phyloP scores from a whole-genome alignment of 495 filamentous ascomycete genomes.

The Cladorrhinum samala region DNA sequence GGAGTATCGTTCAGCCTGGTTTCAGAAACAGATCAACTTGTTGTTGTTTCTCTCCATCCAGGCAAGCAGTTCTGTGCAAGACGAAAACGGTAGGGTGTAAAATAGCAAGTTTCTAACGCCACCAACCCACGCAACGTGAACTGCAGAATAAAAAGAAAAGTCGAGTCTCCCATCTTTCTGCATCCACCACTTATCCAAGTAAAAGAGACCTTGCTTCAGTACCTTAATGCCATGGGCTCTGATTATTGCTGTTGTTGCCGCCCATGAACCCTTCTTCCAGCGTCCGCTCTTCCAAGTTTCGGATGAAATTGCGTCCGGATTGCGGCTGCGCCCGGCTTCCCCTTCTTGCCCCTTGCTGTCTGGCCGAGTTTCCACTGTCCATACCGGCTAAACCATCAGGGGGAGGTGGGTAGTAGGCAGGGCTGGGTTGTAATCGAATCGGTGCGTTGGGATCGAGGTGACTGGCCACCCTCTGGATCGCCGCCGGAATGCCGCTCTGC shows the following conservation, averaged over 20 bases:
- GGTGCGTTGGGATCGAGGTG: conserved; percentile 94
- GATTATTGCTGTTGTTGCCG: conserved; percentile 11
- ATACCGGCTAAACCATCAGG: conserved; percentile 63
- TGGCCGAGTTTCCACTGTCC: conserved; percentile 49
- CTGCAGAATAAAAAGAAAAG: not conserved
- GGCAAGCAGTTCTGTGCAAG: too few species aligned
- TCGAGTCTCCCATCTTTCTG: not conserved
- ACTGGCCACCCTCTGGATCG: conserved; percentile 93
- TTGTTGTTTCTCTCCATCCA: too few species aligned
- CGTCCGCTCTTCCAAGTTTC: conserved; percentile 88
- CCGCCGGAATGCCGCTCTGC: conserved; percentile 80
- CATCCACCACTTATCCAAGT: conserved; percentile 7
- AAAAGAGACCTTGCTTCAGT: not conserved
- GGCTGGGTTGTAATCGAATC: conserved; percentile 89
- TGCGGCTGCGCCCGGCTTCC: conserved; percentile 65
- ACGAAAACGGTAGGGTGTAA: too few species aligned
- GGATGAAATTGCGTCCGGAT: conserved; percentile 75
- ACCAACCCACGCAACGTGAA: too few species aligned
- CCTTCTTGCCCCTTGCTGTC: conserved; percentile 55
- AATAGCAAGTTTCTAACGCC: not conserved
- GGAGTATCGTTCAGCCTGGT: too few species aligned
- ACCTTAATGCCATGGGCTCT: conserved; percentile 49
- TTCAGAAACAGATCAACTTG: too few species aligned
- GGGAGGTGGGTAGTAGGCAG: conserved; percentile 96
- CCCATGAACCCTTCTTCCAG: conserved; percentile 73